Evolutionary conservation across 2,329 filamentous ascomycete species (phyloP).

Genomic region (Plenodomus lindquistii): DNA sequence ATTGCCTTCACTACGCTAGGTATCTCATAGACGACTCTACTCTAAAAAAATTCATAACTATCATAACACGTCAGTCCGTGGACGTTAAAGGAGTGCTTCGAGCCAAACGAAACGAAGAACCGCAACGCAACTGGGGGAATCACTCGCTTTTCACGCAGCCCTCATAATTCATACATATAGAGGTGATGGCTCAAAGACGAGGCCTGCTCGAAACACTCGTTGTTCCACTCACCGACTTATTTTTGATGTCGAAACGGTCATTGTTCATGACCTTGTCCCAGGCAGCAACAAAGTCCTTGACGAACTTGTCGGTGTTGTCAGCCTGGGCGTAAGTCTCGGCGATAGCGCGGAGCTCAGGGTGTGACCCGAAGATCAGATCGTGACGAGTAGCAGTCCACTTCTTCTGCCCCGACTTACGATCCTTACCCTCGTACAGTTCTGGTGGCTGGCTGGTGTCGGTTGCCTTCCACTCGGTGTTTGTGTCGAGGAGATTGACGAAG

Average conservation of each 20-base stretch:
- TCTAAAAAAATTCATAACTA: constrained; percentile 23
- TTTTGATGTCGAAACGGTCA: constrained; percentile 66
- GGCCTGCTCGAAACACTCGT: constrained; percentile 28
- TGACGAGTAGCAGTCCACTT: constrained; percentile 72
- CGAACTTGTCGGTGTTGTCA: constrained; percentile 66
- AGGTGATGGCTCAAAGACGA: constrained; percentile 19
- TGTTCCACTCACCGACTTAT: constrained; percentile 37
- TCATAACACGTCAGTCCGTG: constrained; percentile 23
- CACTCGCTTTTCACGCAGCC: neutral
- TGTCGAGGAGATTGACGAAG: constrained; percentile 78
- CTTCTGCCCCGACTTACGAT: constrained; percentile 66
- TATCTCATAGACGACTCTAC: constrained; percentile 21
- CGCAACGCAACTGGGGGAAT: neutral
- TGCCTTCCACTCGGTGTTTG: constrained; percentile 66
- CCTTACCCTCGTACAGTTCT: constrained; percentile 66
- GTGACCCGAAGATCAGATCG: constrained; percentile 74
- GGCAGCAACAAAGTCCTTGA: constrained; percentile 70
- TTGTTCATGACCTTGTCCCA: constrained; percentile 78
- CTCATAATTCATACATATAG: constrained; percentile 6
- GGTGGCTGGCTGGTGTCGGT: constrained; percentile 43
- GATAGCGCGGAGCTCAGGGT: constrained; percentile 72
- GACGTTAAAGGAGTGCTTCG: constrained; percentile 6
- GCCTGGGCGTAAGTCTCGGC: constrained; percentile 69
- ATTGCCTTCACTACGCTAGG: constrained; percentile 4
- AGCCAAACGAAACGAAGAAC: constrained; percentile 1